These are phyloP conservation scores for Thalassiosira ordinaria DNA, from an alignment of 352 stramenopile genomes.

Conservation along the genomic window DNA sequence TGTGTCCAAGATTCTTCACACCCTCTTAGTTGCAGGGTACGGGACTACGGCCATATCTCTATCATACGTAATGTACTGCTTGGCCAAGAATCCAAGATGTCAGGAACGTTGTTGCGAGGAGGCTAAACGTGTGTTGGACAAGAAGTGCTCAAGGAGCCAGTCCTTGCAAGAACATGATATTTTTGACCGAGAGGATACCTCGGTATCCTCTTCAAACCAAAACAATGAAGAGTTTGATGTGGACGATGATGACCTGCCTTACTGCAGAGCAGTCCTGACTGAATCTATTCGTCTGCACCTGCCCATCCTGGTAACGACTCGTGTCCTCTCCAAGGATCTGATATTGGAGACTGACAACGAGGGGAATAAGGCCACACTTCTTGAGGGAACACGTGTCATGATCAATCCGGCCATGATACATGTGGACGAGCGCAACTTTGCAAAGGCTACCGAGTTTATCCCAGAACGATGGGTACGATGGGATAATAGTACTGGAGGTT, in stretches of 20 bases:
- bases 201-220: too few relatives aligned
- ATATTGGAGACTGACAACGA: conserved; percentile 32
- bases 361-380: conserved; percentile 11
- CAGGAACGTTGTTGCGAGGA: conserved; percentile 48
- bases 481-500: conserved; percentile 3
- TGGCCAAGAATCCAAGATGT: conserved; percentile 77
- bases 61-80: conserved; percentile 87
- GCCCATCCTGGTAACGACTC: conserved; percentile 38
- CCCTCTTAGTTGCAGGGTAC: conserved; percentile 88
- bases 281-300: conserved; percentile 56
- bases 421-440: conserved; percentile 57
- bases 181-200: too few relatives aligned
- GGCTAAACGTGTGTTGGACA: conserved; percentile 34
- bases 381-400: conserved; percentile 34
- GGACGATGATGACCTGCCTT: conserved; percentile 47
- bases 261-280: conserved; percentile 44
- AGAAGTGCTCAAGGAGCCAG: too few relatives aligned
- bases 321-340: conserved; percentile 45
- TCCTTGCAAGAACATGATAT: too few relatives aligned
- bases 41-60: conserved; percentile 87
- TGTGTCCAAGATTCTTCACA: conserved; percentile 47
- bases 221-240: conserved; percentile 25
- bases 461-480: conserved; percentile 61
- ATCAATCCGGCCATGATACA: conserved; percentile 46
- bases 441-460: conserved; percentile 49